Percentiles rank a stretch among this genome's conserved stretches.
Evolutionary conservation across 2,329 filamentous ascomycete genomes (phyloP).

Genomic region (Hansfordia pulvinata): DNA sequence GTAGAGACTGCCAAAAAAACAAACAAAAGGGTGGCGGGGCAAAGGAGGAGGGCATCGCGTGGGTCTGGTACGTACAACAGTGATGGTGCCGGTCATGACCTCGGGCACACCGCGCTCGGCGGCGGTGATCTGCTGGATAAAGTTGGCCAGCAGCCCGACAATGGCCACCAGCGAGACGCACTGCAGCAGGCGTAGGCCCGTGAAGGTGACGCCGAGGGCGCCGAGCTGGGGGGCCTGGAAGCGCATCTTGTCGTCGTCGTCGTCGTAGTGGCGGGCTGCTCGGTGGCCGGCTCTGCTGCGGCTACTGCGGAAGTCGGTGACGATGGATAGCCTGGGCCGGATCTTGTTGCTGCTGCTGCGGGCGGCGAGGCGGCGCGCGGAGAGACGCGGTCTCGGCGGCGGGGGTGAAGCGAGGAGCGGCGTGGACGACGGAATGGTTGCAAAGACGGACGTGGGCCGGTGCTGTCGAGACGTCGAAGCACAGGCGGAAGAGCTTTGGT

Average conservation of each 20-base stretch:
- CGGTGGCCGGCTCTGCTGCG: conserved; percentile 14
- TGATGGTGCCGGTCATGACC: conserved; percentile 65
- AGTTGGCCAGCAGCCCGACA: conserved; percentile 71
- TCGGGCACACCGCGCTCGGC: conserved; percentile 52
- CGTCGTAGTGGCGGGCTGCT: no score
- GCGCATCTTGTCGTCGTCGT: conserved; percentile 32
- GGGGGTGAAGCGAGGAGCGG: conserved; percentile 15
- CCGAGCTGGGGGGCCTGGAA: conserved; percentile 41
- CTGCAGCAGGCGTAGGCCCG: conserved; percentile 58
- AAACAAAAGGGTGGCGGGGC: no score
- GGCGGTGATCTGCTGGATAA: conserved; percentile 62
- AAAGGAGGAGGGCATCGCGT: no score
- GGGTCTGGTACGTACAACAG: conserved; percentile 62
- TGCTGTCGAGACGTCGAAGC: conserved; percentile 11
- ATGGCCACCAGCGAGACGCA: conserved; percentile 59
- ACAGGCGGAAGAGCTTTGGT: conserved; percentile 9
- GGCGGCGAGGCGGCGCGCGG: conserved; percentile 21
- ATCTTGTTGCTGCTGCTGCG: conserved; percentile 22
- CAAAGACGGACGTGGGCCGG: no score
- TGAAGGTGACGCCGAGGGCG: conserved; percentile 67
- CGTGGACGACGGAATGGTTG: no score
- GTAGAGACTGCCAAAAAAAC: no score
- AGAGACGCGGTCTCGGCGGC: conserved; percentile 15
- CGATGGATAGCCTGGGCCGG: conserved; percentile 27
- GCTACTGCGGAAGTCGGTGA: conserved; percentile 21